Conservation (phyloP, 208 protist species). For the Wallacemonas collosoma region DNA sequence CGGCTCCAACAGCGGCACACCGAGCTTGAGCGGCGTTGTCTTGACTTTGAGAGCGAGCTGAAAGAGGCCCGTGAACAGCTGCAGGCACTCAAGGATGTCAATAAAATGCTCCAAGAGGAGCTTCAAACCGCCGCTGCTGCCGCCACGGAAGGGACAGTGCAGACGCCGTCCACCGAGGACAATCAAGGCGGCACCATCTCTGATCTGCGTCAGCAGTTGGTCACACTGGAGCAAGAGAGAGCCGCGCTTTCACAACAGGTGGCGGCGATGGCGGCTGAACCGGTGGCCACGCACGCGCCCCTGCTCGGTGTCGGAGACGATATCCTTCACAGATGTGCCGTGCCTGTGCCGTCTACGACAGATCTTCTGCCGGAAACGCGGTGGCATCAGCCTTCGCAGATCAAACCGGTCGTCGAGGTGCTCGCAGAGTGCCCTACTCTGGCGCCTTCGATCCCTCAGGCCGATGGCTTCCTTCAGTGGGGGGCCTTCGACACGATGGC, state of each 20-base stretch:
- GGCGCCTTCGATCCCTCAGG: slow-evolving; percentile 7
- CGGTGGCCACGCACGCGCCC: background rate
- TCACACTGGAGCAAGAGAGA: background rate
- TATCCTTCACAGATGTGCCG: background rate
- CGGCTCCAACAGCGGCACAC: background rate
- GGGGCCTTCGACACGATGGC: slow-evolving; percentile 41
- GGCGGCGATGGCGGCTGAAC: background rate
- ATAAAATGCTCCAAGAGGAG: slow-evolving; percentile 12
- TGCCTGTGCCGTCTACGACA: background rate
- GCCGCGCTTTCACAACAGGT: background rate
- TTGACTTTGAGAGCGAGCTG: slow-evolving; percentile 8
- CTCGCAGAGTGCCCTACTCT: background rate
- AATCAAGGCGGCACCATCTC: background rate
- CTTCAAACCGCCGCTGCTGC: background rate
- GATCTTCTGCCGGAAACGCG: background rate
- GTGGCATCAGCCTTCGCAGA: slow-evolving; percentile 21
- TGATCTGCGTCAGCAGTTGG: background rate
- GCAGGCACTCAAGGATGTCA: slow-evolving; percentile 9
- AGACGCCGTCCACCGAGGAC: background rate
- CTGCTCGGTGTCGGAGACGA: slow-evolving; percentile 18
- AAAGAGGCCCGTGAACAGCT: background rate
- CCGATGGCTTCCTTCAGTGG: slow-evolving; percentile 25
- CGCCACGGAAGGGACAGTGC: background rate
- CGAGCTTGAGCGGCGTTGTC: background rate
- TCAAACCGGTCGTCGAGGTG: slow-evolving; percentile 26